Base-by-base conservation (phyloP, 805 yeast genomes). In the Clavispora santaluciae region DNA sequence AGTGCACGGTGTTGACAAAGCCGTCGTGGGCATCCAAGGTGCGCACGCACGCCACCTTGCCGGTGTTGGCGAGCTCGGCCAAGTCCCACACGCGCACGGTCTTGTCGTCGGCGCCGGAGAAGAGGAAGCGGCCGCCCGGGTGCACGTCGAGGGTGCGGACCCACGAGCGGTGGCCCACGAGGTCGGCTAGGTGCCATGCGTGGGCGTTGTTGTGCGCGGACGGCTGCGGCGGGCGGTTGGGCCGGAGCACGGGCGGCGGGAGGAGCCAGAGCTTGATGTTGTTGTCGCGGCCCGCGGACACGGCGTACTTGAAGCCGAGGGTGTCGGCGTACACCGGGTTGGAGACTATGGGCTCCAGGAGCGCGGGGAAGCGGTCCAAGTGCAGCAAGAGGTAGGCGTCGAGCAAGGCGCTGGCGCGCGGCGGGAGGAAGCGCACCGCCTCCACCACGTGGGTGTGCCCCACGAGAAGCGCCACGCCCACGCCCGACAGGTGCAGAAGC, bases 371-470 rank as follows among this genome's bases (percentile, higher is more conserved):
- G 43, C 63, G 44, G 47, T 55, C 48, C 54, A 48, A 36, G 44
- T 63, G 60, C 21, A 60, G 57, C 16, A 48, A 63, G 11, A 71
- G 60, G 37, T 69, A 57, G 38, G 62, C 64, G 53, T 80, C 83
- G 18, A 86, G 54, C 43, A 66, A 68, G 22, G 52, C 48, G 53
- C 76, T 73, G 5, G 81, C 64, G 0, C 60, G 46, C 31, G 55
- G 47, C 0, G 95, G 95, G 13, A 89, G 72, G 47, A 88, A 79
- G 31, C 72, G 72, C 8, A 78, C 81, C 29, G 77, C 73, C 56
- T 90, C 97, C 10, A 90, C 73, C 11, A 88, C 96, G 62, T 87
- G 95, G 12, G 73, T 72, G 61, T 90, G 96, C 0, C 95, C 95
- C 16, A 81, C 56, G 56, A 87, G 72, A 33, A 80, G 64, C 0